Evolutionary conservation across 2,329 filamentous ascomycete genomes (phyloP).

Genomic region (Rhynchosporium agropyri): DNA sequence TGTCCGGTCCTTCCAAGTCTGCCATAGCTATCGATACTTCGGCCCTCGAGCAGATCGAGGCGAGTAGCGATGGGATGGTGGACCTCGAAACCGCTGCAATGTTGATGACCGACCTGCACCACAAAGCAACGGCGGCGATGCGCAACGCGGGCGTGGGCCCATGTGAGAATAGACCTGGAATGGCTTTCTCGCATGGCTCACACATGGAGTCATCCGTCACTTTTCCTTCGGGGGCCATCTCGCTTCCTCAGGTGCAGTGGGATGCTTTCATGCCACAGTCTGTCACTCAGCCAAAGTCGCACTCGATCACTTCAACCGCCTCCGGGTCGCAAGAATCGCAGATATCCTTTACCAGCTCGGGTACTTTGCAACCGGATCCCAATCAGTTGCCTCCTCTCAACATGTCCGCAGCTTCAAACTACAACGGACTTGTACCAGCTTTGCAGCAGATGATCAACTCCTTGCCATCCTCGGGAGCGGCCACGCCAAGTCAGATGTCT

Average conservation of each 20-base stretch:
- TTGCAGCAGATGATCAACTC: slow-evolving; percentile 75
- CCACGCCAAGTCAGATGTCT: slow-evolving; percentile 73
- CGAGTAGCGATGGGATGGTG: slow-evolving; percentile 85
- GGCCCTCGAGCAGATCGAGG: slow-evolving; percentile 89
- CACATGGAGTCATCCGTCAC: slow-evolving; percentile 78
- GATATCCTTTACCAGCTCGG: slow-evolving; percentile 61
- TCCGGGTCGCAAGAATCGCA: slow-evolving; percentile 72
- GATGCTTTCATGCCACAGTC: slow-evolving; percentile 79
- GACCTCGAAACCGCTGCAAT: slow-evolving; percentile 97
- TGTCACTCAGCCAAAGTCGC: slow-evolving; percentile 71
- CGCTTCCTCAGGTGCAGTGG: slow-evolving; percentile 87
- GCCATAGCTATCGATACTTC: slow-evolving; percentile 81
- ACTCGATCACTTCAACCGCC: slow-evolving; percentile 69
- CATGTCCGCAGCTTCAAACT: slow-evolving; percentile 57
- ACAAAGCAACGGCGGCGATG: slow-evolving; percentile 84
- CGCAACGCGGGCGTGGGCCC: slow-evolving; percentile 54
- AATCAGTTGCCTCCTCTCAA: slow-evolving; percentile 70
- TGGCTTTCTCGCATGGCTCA: slow-evolving; percentile 72
- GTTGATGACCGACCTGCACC: slow-evolving; percentile 97
- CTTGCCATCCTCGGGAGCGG: slow-evolving; percentile 67
- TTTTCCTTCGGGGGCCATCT: slow-evolving; percentile 78
- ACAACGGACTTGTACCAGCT: slow-evolving; percentile 63
- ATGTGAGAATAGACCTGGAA: slow-evolving; percentile 60
- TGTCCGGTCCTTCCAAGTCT: slow-evolving; percentile 71
- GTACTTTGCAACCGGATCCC: slow-evolving; percentile 58